These are phyloP conservation scores for Staphylotrichum longicolle DNA, from an alignment of 495 filamentous ascomycete species.

Conservation along the genomic window DNA sequence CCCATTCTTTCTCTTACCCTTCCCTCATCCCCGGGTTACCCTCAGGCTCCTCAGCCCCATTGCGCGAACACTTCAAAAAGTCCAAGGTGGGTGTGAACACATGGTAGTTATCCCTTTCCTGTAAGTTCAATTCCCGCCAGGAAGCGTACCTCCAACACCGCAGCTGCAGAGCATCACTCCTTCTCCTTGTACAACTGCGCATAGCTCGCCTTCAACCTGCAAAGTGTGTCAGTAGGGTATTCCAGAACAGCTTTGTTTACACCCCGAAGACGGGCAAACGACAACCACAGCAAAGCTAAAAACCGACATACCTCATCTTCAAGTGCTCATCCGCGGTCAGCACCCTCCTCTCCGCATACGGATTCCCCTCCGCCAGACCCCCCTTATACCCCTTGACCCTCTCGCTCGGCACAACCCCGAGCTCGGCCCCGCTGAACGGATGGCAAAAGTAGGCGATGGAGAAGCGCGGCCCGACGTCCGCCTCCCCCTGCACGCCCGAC, in stretches of 20 bases:
- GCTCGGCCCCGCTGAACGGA: constrained; percentile 65
- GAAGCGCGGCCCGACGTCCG: constrained; percentile 61
- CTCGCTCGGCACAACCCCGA: constrained; percentile 73
- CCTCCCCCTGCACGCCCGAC: constrained; percentile 52
- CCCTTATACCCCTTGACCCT: constrained; percentile 35
- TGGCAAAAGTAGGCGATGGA: constrained; percentile 93
- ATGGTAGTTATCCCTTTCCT: too few species aligned
- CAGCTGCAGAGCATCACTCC: background rate
- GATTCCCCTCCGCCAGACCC: constrained; percentile 38
- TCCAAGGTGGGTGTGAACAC: too few species aligned
- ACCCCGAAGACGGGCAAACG: too few species aligned
- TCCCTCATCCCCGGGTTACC: too few species aligned
- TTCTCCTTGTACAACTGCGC: constrained; percentile 18
- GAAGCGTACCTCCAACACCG: too few species aligned
- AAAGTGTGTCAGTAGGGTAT: background rate
- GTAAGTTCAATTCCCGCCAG: too few species aligned
- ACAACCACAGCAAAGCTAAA: constrained; percentile 7
- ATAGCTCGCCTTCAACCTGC: constrained; percentile 19
- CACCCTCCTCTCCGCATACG: constrained; percentile 50
- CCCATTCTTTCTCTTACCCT: too few species aligned
- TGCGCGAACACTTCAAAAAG: too few species aligned
- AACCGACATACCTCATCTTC: constrained; percentile 45
- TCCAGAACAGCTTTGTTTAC: background rate
- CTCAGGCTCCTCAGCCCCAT: too few species aligned
- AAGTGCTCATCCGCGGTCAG: constrained; percentile 86